Base-by-base conservation (phyloP, 768 basidiomycete species). In the Russula ochroleuca region DNA sequence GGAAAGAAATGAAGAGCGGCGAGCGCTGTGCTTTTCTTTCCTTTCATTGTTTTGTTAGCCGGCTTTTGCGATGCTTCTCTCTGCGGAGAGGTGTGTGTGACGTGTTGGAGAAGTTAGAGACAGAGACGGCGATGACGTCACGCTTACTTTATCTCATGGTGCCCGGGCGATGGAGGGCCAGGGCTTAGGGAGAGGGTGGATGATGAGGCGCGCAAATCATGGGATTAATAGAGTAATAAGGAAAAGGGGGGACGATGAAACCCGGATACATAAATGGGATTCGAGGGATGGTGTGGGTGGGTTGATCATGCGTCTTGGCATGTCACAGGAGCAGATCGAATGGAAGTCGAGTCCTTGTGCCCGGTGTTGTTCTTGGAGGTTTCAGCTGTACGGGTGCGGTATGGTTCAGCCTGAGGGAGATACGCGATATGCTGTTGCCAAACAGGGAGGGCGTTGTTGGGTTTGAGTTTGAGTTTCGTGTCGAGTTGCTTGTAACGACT, bases 91-190 rank as follows among this genome's bases (percentile, higher is more conserved):
- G 10, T 31, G 21, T 37, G 47, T 19, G 33, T 25, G 21, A 25
- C 52, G 33, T 37, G 47, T n/a, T 14, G 47, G 21, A 28, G 33
- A 49, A 19, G 6, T 21, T 21, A 23, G 7, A 45, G 13, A 33
- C 15, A 25, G 52, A 10, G 45, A 21, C n/a, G 13, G 58, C 2
- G 43, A 54, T 61, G 60, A 61, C 52, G 52, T 61, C 52, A 61
- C 52, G 5, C 7, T 37, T n/a, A 25, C 23, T 61, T 5, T 40
- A n/a, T n/a, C n/a, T 5, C 28, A 47, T n/a, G n/a, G 11, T 11
- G 1, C 6, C 21, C 4, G 45, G 23, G 47, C 23, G 47, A 48
- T 28, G 47, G 48, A 17, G 25, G 14, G 0, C n/a, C n/a, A n/a
- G 43, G 48, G 23, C 2, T 49, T 15, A 25, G 47, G 9, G 11